A percentile compares a stretch with the other conserved stretches of the same genome.
phyloP scores from a whole-genome alignment of 768 basidiomycete species.

The Leccinum pellstonianum region DNA sequence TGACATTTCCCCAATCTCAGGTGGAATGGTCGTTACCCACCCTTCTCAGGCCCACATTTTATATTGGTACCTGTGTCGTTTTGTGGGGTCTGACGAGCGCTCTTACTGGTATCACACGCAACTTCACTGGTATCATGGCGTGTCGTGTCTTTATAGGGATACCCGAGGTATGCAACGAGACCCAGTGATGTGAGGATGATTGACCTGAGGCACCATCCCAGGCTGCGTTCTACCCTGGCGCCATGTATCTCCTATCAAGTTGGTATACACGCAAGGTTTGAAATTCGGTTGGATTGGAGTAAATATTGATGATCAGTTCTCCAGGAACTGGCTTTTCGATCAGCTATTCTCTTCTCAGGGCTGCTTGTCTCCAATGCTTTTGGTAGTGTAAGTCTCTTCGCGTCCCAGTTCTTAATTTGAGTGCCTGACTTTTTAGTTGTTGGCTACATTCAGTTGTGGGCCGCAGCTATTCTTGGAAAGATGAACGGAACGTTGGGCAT shows the following conservation, averaged over 20 bases:
- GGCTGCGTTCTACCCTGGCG: slow-evolving; percentile 66
- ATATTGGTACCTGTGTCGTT: slow-evolving; percentile 59
- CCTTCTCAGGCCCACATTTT: slow-evolving; percentile 51
- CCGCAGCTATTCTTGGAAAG: slow-evolving; percentile 64
- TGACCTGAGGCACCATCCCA: slow-evolving; percentile 13
- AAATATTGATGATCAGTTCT: not conserved
- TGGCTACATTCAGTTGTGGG: slow-evolving; percentile 50
- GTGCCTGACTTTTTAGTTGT: not conserved
- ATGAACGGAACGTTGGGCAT: slow-evolving; percentile 70
- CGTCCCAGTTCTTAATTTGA: not conserved
- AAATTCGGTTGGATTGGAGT: not conserved
- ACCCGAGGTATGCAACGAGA: slow-evolving; percentile 44
- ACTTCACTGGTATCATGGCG: slow-evolving; percentile 53
- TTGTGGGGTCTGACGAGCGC: slow-evolving; percentile 65
- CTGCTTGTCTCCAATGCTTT: slow-evolving; percentile 64
- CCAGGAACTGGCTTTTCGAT: slow-evolving; percentile 64
- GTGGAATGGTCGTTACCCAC: no score
- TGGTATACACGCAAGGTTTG: slow-evolving; percentile 26
- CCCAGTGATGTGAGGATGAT: not conserved
- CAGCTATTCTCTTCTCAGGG: slow-evolving; percentile 58
- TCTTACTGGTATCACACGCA: slow-evolving; percentile 59
- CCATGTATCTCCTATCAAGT: slow-evolving; percentile 35
- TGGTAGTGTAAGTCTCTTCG: slow-evolving; percentile 47
- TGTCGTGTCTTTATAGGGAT: slow-evolving; percentile 63
- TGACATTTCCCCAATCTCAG: not conserved